Evolutionary conservation across 75 land plant genomes (phyloP), one percentile per base, ranked within the genome.

Genomic region (Azolla pinnata): DNA sequence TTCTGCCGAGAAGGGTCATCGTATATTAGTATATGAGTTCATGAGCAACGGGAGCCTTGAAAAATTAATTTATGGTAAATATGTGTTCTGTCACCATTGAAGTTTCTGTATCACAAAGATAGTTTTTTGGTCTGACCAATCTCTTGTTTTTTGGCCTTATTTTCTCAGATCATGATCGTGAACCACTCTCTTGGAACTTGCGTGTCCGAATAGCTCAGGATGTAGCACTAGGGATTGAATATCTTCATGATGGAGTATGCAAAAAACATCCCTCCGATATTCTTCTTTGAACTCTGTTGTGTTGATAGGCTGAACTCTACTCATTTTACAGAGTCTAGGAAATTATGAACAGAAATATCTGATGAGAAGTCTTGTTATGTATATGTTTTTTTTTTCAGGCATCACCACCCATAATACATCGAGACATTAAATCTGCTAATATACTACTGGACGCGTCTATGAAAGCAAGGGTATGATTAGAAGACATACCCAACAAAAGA

Each of bases 231-330:
- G 97, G 90, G 20, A 73, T 92, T 60, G 96, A 93, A 33, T 93
- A 93, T 69, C 96, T 93, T 33, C 98, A 93, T 74, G 96, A 93
- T 59, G 98, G 96, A 62, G 98, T 93, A 79, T 66, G 73, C 31
- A n/a, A 38, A 38, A 38, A 38, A n/a, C n/a, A n/a, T n/a, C n/a
- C n/a, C n/a, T n/a, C n/a, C n/a, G n/a, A n/a, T n/a, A n/a, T n/a
- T 38, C 14, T 38, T 14, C 42, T 38, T 7, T 38, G 14, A 38
- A 38, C 14, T 7, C 42, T 38, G 10, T 7, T 38, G 42, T 38
- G 7, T 38, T 38, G 42, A 38, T 7, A 14, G 42, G 42, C 14
- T 38, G 42, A 7, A 7, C 7, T 7, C 42, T 38, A 14, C 14
- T 14, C 14, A 38, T 38, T 7, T 7, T 7, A 7, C 42, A 7